Evolutionary conservation across 2,329 filamentous ascomycete genomes (phyloP), one percentile per base, ranked within the genome.

Genomic region (Penicillium freii): DNA sequence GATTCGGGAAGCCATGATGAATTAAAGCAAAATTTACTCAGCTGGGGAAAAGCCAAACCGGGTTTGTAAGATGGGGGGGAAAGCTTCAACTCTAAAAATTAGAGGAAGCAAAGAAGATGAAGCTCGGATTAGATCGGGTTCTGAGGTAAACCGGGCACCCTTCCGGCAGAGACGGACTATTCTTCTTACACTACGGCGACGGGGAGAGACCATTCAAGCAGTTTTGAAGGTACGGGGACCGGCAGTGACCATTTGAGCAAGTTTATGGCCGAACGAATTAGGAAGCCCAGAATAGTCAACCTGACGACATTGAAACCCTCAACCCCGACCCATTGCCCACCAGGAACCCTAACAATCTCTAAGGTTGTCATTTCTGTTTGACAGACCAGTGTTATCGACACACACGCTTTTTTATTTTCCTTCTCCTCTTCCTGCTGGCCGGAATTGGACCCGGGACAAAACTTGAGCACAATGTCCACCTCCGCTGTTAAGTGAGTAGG

Each of bases 1-100:
- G 63, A 76, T 67, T 62, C 75, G 72, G 70, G 71, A 71, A 67
- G 73, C 71, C 75, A 77, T 77, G 60, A 51, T 70, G 51, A 51
- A 54, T 25, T 40, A 40, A 55, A 48, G 19, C 15, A 36, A 50
- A 43, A 25, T 25, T 39, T 52, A 48, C 17, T 13, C 40, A 49
- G 21, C 29, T 45, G 33, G 49, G 23, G 29, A 46, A 50, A 56
- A 50, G 52, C 27, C 36, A 40, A 44, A 25, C 17, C 34, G 6
- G 19, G 21, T 8, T 27, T 23, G 7, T 40, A 33, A 23, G 33
- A 36, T 10, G 34, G 15, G 44, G 44, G 17, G 27, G 23, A 40
- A 43, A 15, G 49, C 54, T 57, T 53, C 53, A 44, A 38, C 43
- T 47, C 54, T 40, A 42, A 47, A 40, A 31, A 33, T 25, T 29